Evolutionary conservation across 331 rosid genomes (phyloP), one percentile per base, ranked within the genome.

Genomic region (Pyrus hybrid): DNA sequence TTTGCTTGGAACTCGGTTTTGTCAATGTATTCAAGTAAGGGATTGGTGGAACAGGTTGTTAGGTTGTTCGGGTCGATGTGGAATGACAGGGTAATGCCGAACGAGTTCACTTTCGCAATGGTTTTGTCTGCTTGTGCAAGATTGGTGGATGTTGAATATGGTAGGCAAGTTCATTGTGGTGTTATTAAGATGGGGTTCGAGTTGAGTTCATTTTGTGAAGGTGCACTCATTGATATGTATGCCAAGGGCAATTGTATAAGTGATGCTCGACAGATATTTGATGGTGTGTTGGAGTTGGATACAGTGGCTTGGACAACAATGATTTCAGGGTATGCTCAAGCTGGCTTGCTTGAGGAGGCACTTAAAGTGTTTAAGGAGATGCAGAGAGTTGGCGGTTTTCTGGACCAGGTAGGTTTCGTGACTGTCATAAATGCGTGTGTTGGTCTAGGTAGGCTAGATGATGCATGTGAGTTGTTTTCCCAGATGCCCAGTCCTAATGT

Each of bases 281-380:
- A 86, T 18, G 12, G 80, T 1, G 78, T 88, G n/a, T 37, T 63
- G 28, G 63, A 74, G 26, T 67, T 88, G 78, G 93, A 89, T 69
- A 76, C 84, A 4, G 89, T 86, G 69, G 81, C 96, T 43, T 87
- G 88, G 78, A 93, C 98, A 5, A 83, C 94, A 68, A 80, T 93
- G 80, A 85, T 93, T n/a, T 72, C 93, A 32, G 91, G 86, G 67
- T 90, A 91, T 72, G 83, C 86, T 63, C 82, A 75, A 78, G 86
- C 16, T 65, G 95, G 93, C 32, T 72, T 85, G 58, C 84, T 80
- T 7, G 80, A 83, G 1, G 87, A 88, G 17, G 98, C 93, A 5
- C 83, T 91, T 76, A 71, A 80, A 43, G 71, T 86, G 69, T 88
- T 91, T 22, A 88, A 88, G 71, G 79, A 76, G 85, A 90, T 91